Conservation (phyloP, 2,329 filamentous ascomycete species). For the Volutella citrinella region DNA sequence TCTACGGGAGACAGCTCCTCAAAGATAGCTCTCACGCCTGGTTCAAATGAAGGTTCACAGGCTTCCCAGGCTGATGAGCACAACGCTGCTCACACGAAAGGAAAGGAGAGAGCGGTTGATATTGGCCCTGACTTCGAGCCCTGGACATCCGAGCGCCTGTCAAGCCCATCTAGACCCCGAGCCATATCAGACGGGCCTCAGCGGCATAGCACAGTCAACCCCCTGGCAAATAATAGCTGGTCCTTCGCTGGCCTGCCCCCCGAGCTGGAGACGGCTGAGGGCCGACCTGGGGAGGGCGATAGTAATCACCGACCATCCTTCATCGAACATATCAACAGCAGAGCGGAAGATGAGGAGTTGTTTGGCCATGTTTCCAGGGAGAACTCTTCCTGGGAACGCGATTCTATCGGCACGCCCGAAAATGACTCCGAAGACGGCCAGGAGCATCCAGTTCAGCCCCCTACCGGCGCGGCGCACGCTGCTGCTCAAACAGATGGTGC, state of each 20-base stretch:
- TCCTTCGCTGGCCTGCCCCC: slow-evolving; percentile 45
- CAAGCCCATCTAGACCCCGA: slow-evolving; percentile 41
- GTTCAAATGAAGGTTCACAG: slow-evolving; percentile 18
- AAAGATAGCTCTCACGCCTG: slow-evolving; percentile 18
- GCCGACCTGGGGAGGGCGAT: too few relatives aligned
- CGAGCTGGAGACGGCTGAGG: slow-evolving; percentile 14
- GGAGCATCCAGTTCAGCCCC: neutral
- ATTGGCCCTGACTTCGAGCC: slow-evolving; percentile 9
- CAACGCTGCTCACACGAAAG: slow-evolving; percentile 16
- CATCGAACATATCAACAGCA: neutral
- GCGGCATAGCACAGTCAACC: slow-evolving; percentile 41
- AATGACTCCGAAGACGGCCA: neutral
- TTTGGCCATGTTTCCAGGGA: too few relatives aligned
- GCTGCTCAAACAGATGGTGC: slow-evolving; percentile 12
- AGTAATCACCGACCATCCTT: neutral
- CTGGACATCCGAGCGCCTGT: slow-evolving; percentile 9
- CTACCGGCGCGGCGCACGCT: slow-evolving; percentile 10
- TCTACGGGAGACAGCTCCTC: slow-evolving; percentile 25
- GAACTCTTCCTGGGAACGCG: neutral
- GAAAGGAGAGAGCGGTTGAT: slow-evolving; percentile 19
- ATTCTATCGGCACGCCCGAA: neutral
- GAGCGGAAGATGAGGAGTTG: neutral
- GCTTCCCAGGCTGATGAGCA: slow-evolving; percentile 2
- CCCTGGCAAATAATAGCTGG: slow-evolving; percentile 61
- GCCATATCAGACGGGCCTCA: slow-evolving; percentile 57